These are phyloP conservation scores for Cucurbita maxima DNA, from an alignment of 306 rosid species.

Conservation along the genomic window DNA sequence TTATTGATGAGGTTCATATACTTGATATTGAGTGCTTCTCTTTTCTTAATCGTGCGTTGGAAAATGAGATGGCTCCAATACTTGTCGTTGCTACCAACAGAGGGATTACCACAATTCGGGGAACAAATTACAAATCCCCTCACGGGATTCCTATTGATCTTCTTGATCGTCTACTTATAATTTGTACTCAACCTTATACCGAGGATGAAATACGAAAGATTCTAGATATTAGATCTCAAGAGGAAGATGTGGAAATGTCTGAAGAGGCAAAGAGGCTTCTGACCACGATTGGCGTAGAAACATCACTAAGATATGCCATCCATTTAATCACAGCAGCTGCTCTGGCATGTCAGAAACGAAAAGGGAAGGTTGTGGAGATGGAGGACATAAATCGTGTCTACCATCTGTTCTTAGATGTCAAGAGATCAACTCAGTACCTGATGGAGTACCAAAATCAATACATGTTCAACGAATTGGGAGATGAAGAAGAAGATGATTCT, in stretches of 20 bases:
- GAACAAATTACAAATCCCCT: constrained; percentile 88
- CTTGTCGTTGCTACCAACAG: constrained; percentile 90
- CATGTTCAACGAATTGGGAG: constrained; percentile 79
- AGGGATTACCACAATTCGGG: constrained; percentile 87
- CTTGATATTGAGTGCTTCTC: constrained; percentile 97
- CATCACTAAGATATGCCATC: constrained; percentile 88
- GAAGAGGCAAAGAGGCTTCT: constrained; percentile 67
- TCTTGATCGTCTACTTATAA: constrained; percentile 85
- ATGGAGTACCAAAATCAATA: constrained; percentile 87
- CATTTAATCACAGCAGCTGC: constrained; percentile 82
- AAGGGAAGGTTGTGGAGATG: constrained; percentile 73
- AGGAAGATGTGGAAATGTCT: constrained; percentile 91
- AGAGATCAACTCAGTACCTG: constrained; percentile 91
- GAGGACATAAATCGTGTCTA: constrained; percentile 86
- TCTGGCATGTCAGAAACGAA: constrained; percentile 73
- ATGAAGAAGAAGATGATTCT: constrained; percentile 52
- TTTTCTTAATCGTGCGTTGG: constrained; percentile 80
- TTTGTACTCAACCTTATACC: constrained; percentile 76
- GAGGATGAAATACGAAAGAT: constrained; percentile 72
- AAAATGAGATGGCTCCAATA: constrained; percentile 97
- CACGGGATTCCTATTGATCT: constrained; percentile 92
- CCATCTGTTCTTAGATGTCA: constrained; percentile 88
- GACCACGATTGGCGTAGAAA: constrained; percentile 86
- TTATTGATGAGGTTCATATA: constrained; percentile 96
- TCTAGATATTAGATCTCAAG: constrained; percentile 78